Conservation (phyloP, 768 basidiomycete species). For the Leucosporidium scottii region DNA sequence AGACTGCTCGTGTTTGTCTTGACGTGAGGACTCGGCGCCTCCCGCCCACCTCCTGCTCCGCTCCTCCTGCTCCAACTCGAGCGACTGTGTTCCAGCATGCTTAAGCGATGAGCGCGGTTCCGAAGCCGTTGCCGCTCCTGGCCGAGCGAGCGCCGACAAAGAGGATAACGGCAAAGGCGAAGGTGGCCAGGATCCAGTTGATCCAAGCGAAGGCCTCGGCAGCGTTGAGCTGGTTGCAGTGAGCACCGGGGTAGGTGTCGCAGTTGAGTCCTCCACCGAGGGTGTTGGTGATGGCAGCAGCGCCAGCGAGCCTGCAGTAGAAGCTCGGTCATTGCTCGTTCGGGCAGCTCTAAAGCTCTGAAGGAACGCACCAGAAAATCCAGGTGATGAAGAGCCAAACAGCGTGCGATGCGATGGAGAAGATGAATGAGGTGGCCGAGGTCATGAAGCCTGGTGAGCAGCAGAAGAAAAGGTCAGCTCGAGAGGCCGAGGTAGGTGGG, state of each 20-base stretch:
- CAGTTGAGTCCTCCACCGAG: conserved; percentile 22
- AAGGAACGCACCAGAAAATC: conserved; percentile 34
- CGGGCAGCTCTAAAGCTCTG: neutral
- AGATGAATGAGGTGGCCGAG: conserved; percentile 33
- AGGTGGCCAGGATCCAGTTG: conserved; percentile 32
- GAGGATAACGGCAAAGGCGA: conserved; percentile 17
- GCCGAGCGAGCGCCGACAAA: conserved; percentile 14
- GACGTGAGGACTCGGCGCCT: neutral
- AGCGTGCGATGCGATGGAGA: conserved; percentile 34
- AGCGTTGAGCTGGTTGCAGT: conserved; percentile 33
- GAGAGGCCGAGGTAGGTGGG: neutral
- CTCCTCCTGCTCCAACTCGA: neutral
- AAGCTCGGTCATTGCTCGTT: neutral
- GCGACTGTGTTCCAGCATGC: neutral
- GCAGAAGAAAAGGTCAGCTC: neutral
- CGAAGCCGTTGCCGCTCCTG: conserved; percentile 31
- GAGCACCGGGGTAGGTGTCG: conserved; percentile 2
- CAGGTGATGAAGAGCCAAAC: conserved; percentile 34
- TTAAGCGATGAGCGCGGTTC: conserved; percentile 16
- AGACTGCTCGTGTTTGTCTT: too few species aligned
- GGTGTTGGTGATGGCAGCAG: conserved; percentile 27
- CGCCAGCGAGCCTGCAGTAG: conserved; percentile 31
- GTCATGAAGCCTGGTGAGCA: conserved; percentile 24
- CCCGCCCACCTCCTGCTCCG: neutral
- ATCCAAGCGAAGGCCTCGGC: conserved; percentile 36